phyloP scores from a whole-genome alignment of 225 moss, liverwort and hornwort species.

The Thuidium tamariscinum region DNA sequence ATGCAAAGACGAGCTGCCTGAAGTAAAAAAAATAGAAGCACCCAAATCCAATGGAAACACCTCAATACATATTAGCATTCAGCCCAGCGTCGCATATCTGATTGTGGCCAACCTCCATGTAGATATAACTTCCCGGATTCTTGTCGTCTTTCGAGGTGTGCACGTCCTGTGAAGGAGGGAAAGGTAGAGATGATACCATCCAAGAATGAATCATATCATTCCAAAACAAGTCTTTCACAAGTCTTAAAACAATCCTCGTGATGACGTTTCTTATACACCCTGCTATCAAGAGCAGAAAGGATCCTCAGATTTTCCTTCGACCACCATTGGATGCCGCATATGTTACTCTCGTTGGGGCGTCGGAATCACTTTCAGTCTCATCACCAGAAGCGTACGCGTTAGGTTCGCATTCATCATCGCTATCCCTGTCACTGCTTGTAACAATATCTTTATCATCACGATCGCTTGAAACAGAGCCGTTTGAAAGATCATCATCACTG shows the following conservation, averaged over 20 bases:
- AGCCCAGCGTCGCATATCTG: neutral
- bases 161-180: neutral
- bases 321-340: neutral
- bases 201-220: neutral
- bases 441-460: neutral
- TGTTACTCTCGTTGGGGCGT: neutral
- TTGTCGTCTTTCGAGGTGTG: neutral
- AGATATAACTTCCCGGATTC: neutral
- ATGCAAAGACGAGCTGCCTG: neutral
- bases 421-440: slow-evolving; percentile 5
- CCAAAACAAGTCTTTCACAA: neutral
- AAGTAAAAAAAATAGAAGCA: neutral
- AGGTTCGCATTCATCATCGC: slow-evolving; percentile 12
- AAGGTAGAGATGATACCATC: neutral
- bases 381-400: slow-evolving; percentile 16
- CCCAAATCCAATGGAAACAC: neutral
- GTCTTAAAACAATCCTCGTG: neutral
- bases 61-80: neutral
- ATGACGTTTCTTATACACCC: neutral
- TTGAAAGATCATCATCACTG: slow-evolving; percentile 24
- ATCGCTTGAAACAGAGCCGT: neutral
- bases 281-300: neutral
- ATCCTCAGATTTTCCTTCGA: slow-evolving; percentile 1
- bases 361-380: slow-evolving; percentile 23
- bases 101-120: slow-evolving; percentile 3